A percentile compares a stretch with the other conserved stretches of the same genome.
These are phyloP conservation scores for Pseudopyrenochaeta lycopersici DNA, from an alignment of 2,329 filamentous ascomycete genomes.

Conservation along the genomic window DNA sequence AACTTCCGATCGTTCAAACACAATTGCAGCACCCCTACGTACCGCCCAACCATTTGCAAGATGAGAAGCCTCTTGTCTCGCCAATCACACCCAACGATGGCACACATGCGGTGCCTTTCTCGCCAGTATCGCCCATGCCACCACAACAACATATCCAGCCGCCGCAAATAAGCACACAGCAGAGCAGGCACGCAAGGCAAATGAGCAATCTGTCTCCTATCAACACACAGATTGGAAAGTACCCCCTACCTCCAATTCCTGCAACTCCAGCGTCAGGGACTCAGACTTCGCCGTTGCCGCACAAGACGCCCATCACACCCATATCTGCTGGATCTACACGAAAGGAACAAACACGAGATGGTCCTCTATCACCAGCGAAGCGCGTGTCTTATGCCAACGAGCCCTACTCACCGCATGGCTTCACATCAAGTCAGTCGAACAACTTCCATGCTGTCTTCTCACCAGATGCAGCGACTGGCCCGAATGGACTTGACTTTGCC, in stretches of 20 bases:
- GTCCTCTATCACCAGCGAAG: constrained; percentile 9
- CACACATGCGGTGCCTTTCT: constrained; percentile 26
- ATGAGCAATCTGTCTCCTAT: constrained; percentile 44
- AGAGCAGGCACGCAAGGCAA: constrained; percentile 39
- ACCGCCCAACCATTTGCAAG: constrained; percentile 28
- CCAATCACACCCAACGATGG: constrained; percentile 34
- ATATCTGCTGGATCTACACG: constrained; percentile 26
- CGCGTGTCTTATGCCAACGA: constrained; percentile 29
- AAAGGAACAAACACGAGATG: constrained; percentile 8
- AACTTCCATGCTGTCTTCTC: constrained; percentile 46
- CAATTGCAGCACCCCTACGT: constrained; percentile 31
- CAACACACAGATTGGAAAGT: constrained; percentile 35
- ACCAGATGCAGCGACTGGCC: constrained; percentile 48
- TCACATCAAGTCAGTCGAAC: constrained; percentile 28
- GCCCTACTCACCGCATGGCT: constrained; percentile 46
- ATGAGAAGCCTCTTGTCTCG: constrained; percentile 35
- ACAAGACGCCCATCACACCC: constrained; percentile 42
- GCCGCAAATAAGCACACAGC: constrained; percentile 25
- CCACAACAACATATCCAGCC: constrained; percentile 22
- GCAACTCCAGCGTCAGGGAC: constrained; percentile 33
- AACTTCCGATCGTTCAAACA: constrained; percentile 30
- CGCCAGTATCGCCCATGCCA: constrained; percentile 35
- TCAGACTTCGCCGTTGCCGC: constrained; percentile 32
- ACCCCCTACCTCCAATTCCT: constrained; percentile 37
- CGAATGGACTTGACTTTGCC: constrained; percentile 47